phyloP scores from a whole-genome alignment of 805 yeast genomes.

The Ogataea chonburiensis region DNA sequence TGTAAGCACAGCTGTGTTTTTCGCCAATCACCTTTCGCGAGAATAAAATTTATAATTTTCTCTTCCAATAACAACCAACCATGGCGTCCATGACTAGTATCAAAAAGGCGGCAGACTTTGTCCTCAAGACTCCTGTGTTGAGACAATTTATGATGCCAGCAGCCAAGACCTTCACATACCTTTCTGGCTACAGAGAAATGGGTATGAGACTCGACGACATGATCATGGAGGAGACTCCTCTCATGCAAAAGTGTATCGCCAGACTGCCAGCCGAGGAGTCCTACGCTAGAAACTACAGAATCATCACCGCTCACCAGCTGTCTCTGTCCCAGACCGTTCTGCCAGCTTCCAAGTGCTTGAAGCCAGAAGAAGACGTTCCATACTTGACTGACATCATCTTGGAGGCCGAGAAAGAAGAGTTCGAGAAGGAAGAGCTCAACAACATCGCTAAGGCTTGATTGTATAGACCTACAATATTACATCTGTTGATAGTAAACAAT shows the following conservation, averaged over 20 bases:
- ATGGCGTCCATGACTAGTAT: slow-evolving; percentile 67
- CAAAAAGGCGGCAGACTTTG: slow-evolving; percentile 72
- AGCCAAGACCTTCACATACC: slow-evolving; percentile 67
- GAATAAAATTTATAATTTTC: slow-evolving; percentile 18
- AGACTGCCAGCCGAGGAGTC: slow-evolving; percentile 83
- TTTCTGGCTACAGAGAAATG: slow-evolving; percentile 91
- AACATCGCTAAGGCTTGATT: slow-evolving; percentile 45
- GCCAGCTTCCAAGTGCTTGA: slow-evolving; percentile 75
- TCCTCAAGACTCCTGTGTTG: slow-evolving; percentile 76
- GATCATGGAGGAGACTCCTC: slow-evolving; percentile 81
- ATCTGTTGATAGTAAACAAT: slow-evolving; percentile 1
- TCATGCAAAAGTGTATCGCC: slow-evolving; percentile 79
- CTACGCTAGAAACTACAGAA: slow-evolving; percentile 91
- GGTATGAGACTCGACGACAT: slow-evolving; percentile 92
- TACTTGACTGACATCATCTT: slow-evolving; percentile 85
- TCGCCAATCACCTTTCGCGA: slow-evolving; percentile 21
- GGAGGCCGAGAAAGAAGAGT: slow-evolving; percentile 91
- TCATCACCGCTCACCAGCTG: slow-evolving; percentile 87
- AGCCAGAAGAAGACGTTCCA: slow-evolving; percentile 76
- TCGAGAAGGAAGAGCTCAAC: slow-evolving; percentile 87
- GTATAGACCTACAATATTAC: slow-evolving; percentile 9
- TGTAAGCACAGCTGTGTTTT: background rate
- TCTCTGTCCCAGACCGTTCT: slow-evolving; percentile 80
- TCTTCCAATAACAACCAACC: slow-evolving; percentile 7
- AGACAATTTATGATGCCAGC: slow-evolving; percentile 76